Conservation (phyloP, 768 basidiomycete genomes). For the Galerina sulciceps region DNA sequence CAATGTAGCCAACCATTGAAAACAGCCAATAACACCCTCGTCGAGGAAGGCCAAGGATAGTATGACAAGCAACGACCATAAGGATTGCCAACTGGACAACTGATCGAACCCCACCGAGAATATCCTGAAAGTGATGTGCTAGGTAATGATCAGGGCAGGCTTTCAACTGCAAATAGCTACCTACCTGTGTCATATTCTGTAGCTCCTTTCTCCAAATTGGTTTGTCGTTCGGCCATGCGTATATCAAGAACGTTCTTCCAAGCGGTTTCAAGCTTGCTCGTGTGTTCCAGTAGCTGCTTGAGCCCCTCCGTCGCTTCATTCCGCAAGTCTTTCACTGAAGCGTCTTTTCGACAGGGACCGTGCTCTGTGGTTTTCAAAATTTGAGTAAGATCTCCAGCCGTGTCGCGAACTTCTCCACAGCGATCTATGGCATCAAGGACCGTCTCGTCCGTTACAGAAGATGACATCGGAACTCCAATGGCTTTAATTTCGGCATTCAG, state of each 20-base stretch:
- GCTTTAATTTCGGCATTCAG: not conserved
- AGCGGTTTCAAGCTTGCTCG: not conserved
- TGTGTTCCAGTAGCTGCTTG: not conserved
- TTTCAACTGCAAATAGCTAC: not conserved
- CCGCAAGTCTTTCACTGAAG: not conserved
- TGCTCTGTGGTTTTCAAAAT: not conserved
- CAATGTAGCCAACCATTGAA: not conserved
- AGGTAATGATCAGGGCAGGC: not conserved
- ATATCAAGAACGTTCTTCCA: not conserved
- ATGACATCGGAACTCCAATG: not conserved
- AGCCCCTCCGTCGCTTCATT: not conserved
- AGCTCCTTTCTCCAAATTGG: not conserved
- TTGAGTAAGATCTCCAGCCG: not conserved
- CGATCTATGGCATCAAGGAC: not conserved
- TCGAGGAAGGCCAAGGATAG: conserved; percentile 9
- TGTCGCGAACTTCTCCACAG: not conserved
- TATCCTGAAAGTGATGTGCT: not conserved
- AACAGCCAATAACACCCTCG: conserved; percentile 9
- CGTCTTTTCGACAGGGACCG: not conserved
- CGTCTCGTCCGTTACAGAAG: not conserved
- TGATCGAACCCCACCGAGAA: not conserved
- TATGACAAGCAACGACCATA: conserved; percentile 11
- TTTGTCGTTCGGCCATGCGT: not conserved
- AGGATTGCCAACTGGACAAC: not conserved
- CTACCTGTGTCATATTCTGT: not conserved